phyloP scores from a whole-genome alignment of 306 rosid genomes.

The Morella rubra region DNA sequence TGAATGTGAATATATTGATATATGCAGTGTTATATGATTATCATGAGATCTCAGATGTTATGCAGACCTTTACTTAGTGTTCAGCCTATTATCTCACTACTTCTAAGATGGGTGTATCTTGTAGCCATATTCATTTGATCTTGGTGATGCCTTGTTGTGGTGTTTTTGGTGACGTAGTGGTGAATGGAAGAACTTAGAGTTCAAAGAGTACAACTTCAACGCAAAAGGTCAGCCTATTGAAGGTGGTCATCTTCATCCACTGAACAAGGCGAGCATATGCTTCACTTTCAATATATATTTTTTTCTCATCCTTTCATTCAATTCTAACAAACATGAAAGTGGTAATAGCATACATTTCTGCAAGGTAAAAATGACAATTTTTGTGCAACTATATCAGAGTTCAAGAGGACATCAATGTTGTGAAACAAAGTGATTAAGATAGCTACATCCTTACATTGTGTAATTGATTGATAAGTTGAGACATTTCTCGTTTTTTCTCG shows the following conservation, averaged over 20 bases:
- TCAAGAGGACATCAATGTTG: neutral
- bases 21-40: neutral
- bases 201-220: constrained; percentile 76
- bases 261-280: constrained; percentile 69
- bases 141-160: constrained; percentile 26
- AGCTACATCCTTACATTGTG: neutral
- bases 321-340: neutral
- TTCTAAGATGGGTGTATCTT: neutral
- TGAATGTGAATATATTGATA: neutral
- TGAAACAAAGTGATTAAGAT: neutral
- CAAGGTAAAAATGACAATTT: neutral
- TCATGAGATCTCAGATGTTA: neutral
- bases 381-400: neutral
- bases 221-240: constrained; percentile 89
- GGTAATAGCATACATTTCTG: neutral
- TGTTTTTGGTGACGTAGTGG: constrained; percentile 47
- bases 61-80: no score
- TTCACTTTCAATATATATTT: neutral
- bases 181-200: constrained; percentile 79
- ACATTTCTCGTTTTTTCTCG: neutral
- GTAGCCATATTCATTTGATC: constrained; percentile 14
- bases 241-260: constrained; percentile 90
- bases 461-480: neutral
- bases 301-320: neutral
- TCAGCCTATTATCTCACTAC: neutral